Evolutionary conservation across 179 eudicot species (phyloP), one percentile per base, ranked within the genome.

Genomic region (Spinacia oleracea): DNA sequence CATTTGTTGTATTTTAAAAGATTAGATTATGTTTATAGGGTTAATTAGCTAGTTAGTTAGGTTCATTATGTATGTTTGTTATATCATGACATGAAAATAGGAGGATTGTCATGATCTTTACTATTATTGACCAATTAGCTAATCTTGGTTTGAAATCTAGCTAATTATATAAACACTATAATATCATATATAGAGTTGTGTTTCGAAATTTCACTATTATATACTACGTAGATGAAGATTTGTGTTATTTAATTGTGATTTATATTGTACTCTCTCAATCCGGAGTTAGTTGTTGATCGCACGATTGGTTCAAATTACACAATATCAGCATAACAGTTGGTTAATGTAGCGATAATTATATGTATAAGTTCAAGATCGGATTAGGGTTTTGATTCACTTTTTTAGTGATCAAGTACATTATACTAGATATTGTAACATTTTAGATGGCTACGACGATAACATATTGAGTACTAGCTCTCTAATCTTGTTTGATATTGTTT

Each of bases 41-140:
- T 77, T 46, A 69, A n/a, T 68, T 42, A 46, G n/a, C 23, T 25
- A 42, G 20, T 12, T 70, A 45, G 55, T 32, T 63, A 63, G 74
- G 32, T 18, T 66, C 5, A 25, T 15, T 9, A 50, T 72, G 35
- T 48, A 53, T 53, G n/a, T 45, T 59, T 78, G 70, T 78, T 45
- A 59, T 70, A 59, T 70, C 75, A 70, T 78, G 67, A 62, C 74
- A 77, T 68, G 20, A 53, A 48, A 67, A 53, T 53, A 51, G 63
- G 21, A 21, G 53, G 35, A 53, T 69, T 77, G 67, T 72, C 80
- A 78, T 78, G 63, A 58, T 43, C 62, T 56, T 78, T 70, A 78
- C 34, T 48, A 68, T 20, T 59, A 70, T 45, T 48, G 35, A 62
- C 53, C 69, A 70, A n/a, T n/a, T n/a, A 78, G 31, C 76, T n/a